Percentiles rank a stretch among this genome's conserved stretches.
Conservation (phyloP, 768 basidiomycete species). For the Suillus occidentalis region DNA sequence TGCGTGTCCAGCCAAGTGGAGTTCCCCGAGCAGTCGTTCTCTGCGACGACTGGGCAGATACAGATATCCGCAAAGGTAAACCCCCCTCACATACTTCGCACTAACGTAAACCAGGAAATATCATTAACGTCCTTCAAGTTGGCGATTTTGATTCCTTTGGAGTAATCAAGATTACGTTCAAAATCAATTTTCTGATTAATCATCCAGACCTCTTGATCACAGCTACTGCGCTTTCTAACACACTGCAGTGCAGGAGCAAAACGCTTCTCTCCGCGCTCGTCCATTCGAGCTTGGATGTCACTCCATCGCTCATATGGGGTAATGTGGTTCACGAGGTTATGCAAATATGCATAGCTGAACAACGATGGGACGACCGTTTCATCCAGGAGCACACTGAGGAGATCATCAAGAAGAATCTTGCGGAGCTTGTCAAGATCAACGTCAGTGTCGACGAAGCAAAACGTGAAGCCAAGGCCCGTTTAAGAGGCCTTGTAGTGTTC, state of each 20-base stretch:
- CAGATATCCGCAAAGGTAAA: slow-evolving; percentile 61
- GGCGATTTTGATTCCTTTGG: slow-evolving; percentile 43
- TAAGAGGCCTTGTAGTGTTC: slow-evolving; percentile 66
- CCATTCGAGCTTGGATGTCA: slow-evolving; percentile 56
- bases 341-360: slow-evolving; percentile 69
- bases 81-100: neutral
- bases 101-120: slow-evolving; percentile 56
- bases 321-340: slow-evolving; percentile 92
- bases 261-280: slow-evolving; percentile 74
- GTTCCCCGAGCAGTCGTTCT: slow-evolving; percentile 55
- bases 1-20: slow-evolving; percentile 41
- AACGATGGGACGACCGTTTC: slow-evolving; percentile 63
- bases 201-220: slow-evolving; percentile 94
- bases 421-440: slow-evolving; percentile 62
- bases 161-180: slow-evolving; percentile 59
- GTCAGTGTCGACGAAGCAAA: slow-evolving; percentile 61
- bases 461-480: slow-evolving; percentile 58
- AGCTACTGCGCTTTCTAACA: slow-evolving; percentile 82
- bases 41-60: slow-evolving; percentile 74
- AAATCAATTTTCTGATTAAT: slow-evolving; percentile 72
- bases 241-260: slow-evolving; percentile 81
- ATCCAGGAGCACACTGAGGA: slow-evolving; percentile 60
- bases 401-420: slow-evolving; percentile 51
- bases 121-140: slow-evolving; percentile 77
- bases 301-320: slow-evolving; percentile 82